These are phyloP conservation scores for Podochytrium sp. DNA, from an alignment of 192 early-diverging fungal genomes.

Conservation along the genomic window DNA sequence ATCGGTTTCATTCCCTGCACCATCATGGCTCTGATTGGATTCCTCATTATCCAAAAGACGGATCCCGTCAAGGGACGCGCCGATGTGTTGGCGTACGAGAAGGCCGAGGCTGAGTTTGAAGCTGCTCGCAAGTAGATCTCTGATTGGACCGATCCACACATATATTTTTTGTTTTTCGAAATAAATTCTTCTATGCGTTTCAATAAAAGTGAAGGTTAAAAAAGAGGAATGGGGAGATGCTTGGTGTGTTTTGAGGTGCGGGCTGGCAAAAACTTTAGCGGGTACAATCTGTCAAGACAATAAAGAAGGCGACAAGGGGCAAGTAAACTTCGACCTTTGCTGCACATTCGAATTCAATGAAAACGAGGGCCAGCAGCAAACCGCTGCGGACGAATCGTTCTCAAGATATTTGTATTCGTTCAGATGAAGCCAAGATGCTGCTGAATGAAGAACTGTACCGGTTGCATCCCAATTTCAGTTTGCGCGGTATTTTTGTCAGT, in stretches of 20 bases:
- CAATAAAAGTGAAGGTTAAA: not conserved
- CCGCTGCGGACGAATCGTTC: not conserved
- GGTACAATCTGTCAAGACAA: too few relatives aligned
- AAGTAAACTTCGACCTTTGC: not conserved
- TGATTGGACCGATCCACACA: not conserved
- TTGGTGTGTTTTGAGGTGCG: not conserved
- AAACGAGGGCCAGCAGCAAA: not conserved
- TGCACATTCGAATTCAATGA: not conserved
- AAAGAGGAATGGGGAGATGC: not conserved
- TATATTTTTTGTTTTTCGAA: not conserved
- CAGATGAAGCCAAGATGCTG: too few relatives aligned
- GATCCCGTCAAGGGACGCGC: conserved; percentile 11
- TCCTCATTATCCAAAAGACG: conserved; percentile 14
- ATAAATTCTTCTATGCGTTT: not conserved
- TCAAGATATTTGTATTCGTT: too few relatives aligned
- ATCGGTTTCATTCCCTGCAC: conserved; percentile 22
- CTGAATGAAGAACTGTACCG: too few relatives aligned
- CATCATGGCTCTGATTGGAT: conserved; percentile 14
- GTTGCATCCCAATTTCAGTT: too few relatives aligned
- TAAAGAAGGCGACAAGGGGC: not conserved
- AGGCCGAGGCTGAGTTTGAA: conserved; percentile 12
- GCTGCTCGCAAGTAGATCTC: not conserved
- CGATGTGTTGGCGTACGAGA: conserved; percentile 16
- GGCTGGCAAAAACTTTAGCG: too few relatives aligned
- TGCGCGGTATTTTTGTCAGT: too few relatives aligned